phyloP scores from a whole-genome alignment of 1,284 basidiomycete species.

The Ganoderma lucidum region DNA sequence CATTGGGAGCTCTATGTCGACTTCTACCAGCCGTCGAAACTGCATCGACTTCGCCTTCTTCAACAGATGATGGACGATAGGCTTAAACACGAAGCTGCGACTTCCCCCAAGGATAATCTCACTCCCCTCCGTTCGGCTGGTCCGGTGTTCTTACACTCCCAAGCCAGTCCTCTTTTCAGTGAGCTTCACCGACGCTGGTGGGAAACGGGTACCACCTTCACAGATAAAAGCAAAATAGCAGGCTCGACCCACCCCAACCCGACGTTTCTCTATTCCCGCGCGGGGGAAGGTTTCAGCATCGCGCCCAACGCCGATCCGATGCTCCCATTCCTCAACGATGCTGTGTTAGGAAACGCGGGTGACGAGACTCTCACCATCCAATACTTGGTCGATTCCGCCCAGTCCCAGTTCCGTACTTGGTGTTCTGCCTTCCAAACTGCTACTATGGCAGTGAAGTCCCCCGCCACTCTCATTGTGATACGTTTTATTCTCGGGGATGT shows the following conservation, averaged over 20 bases:
- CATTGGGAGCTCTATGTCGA: conserved; percentile 47
- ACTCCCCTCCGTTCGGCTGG: background rate
- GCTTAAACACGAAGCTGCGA: too few relatives aligned
- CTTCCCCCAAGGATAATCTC: background rate
- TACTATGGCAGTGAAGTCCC: conserved; percentile 1
- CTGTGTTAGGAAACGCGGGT: conserved; percentile 42
- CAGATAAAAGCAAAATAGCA: conserved; percentile 34
- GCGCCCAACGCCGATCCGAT: conserved; percentile 58
- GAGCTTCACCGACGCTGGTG: conserved; percentile 44
- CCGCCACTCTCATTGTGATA: conserved; percentile 33
- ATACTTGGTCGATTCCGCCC: conserved; percentile 41
- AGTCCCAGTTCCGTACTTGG: conserved; percentile 47
- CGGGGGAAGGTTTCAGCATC: conserved; percentile 51
- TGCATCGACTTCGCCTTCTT: conserved; percentile 24
- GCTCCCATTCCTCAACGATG: conserved; percentile 54
- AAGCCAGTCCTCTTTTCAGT: background rate
- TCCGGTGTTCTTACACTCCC: background rate
- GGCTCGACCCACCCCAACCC: conserved; percentile 52
- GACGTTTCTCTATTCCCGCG: conserved; percentile 53
- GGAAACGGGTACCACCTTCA: conserved; percentile 51
- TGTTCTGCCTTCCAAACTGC: conserved; percentile 42
- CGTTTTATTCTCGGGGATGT: conserved; percentile 50
- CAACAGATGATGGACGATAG: conserved; percentile 24
- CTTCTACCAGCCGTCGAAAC: conserved; percentile 23
- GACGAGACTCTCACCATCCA: conserved; percentile 20